These are phyloP conservation scores for Erysimum pusillum DNA, from an alignment of 441 rosid genomes.

Conservation along the genomic window DNA sequence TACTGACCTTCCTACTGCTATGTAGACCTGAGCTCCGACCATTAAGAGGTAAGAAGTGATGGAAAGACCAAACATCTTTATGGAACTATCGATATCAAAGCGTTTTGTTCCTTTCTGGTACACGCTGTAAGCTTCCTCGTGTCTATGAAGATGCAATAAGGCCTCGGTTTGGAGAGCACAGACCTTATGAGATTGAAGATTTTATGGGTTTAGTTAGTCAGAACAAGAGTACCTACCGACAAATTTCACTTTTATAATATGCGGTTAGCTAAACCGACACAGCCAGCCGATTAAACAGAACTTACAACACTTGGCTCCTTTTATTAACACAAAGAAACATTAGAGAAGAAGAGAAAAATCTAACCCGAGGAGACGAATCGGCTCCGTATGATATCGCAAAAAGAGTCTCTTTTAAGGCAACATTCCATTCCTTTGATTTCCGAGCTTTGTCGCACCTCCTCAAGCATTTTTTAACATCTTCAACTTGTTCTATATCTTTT, in stretches of 20 bases:
- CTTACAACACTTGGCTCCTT: background rate
- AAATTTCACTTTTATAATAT: conserved; percentile 6
- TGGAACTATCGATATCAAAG: conserved; percentile 52
- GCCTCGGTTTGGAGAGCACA: conserved; percentile 82
- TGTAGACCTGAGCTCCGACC: conserved; percentile 67
- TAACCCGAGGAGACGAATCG: conserved; percentile 80
- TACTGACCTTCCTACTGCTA: conserved; percentile 76
- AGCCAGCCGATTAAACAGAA: background rate
- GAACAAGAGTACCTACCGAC: background rate
- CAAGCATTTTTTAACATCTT: conserved; percentile 57
- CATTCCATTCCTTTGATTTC: conserved; percentile 61
- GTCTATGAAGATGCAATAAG: conserved; percentile 67
- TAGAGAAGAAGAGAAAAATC: conserved; percentile 21
- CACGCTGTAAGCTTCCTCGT: conserved; percentile 68
- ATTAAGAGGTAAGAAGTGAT: conserved; percentile 55
- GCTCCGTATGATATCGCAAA: conserved; percentile 66
- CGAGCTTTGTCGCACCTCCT: conserved; percentile 62
- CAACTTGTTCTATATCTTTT: conserved; percentile 62
- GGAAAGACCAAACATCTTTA: conserved; percentile 61
- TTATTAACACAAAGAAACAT: background rate
- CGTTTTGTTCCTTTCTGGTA: conserved; percentile 62
- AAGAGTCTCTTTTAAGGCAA: conserved; percentile 59
- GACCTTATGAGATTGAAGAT: conserved; percentile 50
- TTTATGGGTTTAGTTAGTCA: background rate
- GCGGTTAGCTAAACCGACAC: conserved; percentile 2